Evolutionary conservation across 2,329 filamentous ascomycete genomes (phyloP), one percentile per base, ranked within the genome.

Genomic region (Colletotrichum abscissum): DNA sequence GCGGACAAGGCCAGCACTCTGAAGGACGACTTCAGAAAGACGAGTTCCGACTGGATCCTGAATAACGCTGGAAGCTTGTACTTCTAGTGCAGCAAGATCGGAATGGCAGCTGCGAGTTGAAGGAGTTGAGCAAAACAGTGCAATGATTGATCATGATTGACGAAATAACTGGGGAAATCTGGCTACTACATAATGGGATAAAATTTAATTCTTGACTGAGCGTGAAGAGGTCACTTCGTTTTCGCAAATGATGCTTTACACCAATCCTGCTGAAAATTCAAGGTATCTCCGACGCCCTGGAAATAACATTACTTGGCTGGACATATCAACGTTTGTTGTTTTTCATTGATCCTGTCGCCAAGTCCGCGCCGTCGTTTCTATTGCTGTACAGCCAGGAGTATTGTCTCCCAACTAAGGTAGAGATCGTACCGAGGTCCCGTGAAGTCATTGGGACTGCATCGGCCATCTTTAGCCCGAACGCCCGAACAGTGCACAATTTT

Each of bases 21-120:
- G 62, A 75, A 78, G 14, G 85, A 86, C 63, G 79, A 86, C 73
- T 86, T 86, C 66, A 79, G 85, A 16, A 76, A 77, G 30, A 75
- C 77, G 28, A 76, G 73, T 30, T 80, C 77, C 6, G 64, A 77
- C 9, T 80, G 74, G 55, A 76, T 80, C 12, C 24, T 63, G 57
- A 69, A 57, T 12, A 79, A 80, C 9, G 60, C 55, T 5, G 46
- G 16, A 2, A 66, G 33, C 46, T 22, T 73, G 6, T 57, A 70
- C 22, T 38, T 73, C 19, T 33, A 33, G 30, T 33, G 3, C 26
- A 28, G 16, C 1, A 14, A 24, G 7, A 12, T 9, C 5, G 2
- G 26, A 22, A 16, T 6, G 12, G 24, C 24, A n/a, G 38, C 54
- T 14, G 16, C 8, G 19, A 19, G 19, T 46, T 46, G 42, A 4